Conservation (phyloP, 352 stramenopile species). For the Thraustotheca clavata region DNA sequence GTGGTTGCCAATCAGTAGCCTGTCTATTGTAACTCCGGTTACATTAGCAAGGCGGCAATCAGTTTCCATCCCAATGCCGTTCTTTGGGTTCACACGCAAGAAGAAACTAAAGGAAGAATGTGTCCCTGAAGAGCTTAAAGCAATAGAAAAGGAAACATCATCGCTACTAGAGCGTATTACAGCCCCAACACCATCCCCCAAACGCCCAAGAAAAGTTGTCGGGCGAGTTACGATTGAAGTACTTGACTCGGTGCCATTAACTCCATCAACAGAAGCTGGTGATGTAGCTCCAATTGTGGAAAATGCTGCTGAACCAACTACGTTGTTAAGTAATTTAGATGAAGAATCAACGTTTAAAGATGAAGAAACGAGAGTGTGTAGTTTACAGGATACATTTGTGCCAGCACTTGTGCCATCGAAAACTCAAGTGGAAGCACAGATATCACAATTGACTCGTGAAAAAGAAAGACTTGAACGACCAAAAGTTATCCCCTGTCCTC, state of each 20-base stretch:
- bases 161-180: slow-evolving; percentile 52
- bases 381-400: slow-evolving; percentile 50
- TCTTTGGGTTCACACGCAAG: slow-evolving; percentile 9
- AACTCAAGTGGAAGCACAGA: slow-evolving; percentile 36
- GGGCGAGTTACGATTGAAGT: slow-evolving; percentile 57
- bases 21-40: too few species aligned
- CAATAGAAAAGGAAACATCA: slow-evolving; percentile 49
- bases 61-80: slow-evolving; percentile 12
- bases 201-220: slow-evolving; percentile 27
- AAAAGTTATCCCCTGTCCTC: slow-evolving; percentile 23
- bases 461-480: slow-evolving; percentile 29
- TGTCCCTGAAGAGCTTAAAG: slow-evolving; percentile 31
- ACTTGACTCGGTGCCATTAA: slow-evolving; percentile 27
- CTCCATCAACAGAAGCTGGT: neutral
- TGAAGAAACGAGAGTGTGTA: slow-evolving; percentile 47
- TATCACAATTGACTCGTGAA: slow-evolving; percentile 30
- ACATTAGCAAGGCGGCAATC: too few species aligned
- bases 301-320: neutral
- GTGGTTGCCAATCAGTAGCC: too few species aligned
- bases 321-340: neutral
- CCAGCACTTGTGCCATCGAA: slow-evolving; percentile 47
- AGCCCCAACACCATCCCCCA: slow-evolving; percentile 23
- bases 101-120: neutral
- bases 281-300: neutral
- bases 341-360: slow-evolving; percentile 44